phyloP scores from a whole-genome alignment of 1,139 yeast genomes.

The Candida sanyaensis region DNA sequence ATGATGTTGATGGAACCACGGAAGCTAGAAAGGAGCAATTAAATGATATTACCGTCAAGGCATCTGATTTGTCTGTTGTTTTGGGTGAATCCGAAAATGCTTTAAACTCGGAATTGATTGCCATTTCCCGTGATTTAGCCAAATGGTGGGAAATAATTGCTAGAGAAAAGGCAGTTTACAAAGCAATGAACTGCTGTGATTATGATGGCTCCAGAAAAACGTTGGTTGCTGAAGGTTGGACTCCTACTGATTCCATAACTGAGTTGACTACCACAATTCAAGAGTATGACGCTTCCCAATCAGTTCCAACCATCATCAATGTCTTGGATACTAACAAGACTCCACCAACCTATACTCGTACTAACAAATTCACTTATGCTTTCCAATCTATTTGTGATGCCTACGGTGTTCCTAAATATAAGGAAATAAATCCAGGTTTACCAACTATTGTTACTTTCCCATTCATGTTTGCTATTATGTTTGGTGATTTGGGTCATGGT shows the following conservation, averaged over 20 bases:
- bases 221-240: slow-evolving; percentile 79
- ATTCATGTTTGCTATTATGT: slow-evolving; percentile 85
- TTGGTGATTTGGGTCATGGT: slow-evolving; percentile 86
- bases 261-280: slow-evolving; percentile 37
- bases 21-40: slow-evolving; percentile 49
- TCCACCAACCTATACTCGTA: slow-evolving; percentile 79
- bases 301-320: slow-evolving; percentile 71
- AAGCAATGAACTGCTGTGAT: slow-evolving; percentile 66
- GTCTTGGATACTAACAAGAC: slow-evolving; percentile 64
- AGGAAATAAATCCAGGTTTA: slow-evolving; percentile 79
- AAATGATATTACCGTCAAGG: slow-evolving; percentile 52
- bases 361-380: slow-evolving; percentile 74
- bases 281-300: slow-evolving; percentile 30
- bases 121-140: slow-evolving; percentile 71
- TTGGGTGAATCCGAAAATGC: slow-evolving; percentile 56
- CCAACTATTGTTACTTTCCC: slow-evolving; percentile 83
- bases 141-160: slow-evolving; percentile 70
- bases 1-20: slow-evolving; percentile 33
- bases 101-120: slow-evolving; percentile 66
- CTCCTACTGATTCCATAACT: slow-evolving; percentile 60
- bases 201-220: slow-evolving; percentile 65
- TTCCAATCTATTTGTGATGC: slow-evolving; percentile 81
- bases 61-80: slow-evolving; percentile 61
- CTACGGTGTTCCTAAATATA: slow-evolving; percentile 74
- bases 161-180: slow-evolving; percentile 70